phyloP scores from a whole-genome alignment of 345 rosid species.

The Euclidium syriacum region DNA sequence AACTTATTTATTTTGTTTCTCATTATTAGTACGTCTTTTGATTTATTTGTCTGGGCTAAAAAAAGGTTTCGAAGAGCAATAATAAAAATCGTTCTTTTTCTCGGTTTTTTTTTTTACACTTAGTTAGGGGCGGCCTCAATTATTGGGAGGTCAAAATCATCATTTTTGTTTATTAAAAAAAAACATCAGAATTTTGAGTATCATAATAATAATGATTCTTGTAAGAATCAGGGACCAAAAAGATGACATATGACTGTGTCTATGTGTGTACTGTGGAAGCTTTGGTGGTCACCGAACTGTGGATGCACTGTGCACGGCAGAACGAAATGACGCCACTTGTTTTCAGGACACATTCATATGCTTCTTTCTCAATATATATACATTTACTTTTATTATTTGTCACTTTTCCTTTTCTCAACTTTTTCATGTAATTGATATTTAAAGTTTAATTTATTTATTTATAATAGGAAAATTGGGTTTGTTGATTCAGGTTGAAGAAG shows the following conservation, averaged over 20 bases:
- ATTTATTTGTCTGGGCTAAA: slow-evolving; percentile 26
- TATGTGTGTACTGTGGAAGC: slow-evolving; percentile 29
- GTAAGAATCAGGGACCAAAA: slow-evolving; percentile 32
- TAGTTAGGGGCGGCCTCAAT: slow-evolving; percentile 24
- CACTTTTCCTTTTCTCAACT: background rate
- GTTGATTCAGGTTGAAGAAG: slow-evolving; percentile 67
- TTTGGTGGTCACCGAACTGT: slow-evolving; percentile 30
- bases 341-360: slow-evolving; percentile 28
- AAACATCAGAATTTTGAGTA: background rate
- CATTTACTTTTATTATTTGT: background rate
- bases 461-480: background rate
- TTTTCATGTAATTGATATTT: background rate
- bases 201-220: slow-evolving; percentile 15
- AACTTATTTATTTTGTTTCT: slow-evolving; percentile 17
- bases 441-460: background rate
- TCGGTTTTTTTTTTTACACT: slow-evolving; percentile 1
- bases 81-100: background rate
- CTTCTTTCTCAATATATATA: slow-evolving; percentile 24
- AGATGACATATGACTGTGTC: slow-evolving; percentile 28
- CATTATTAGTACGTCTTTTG: slow-evolving; percentile 10
- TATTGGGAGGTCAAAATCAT: slow-evolving; percentile 26
- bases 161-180: slow-evolving; percentile 1
- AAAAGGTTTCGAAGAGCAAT: slow-evolving; percentile 10
- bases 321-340: slow-evolving; percentile 35
- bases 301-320: slow-evolving; percentile 30